phyloP scores from a whole-genome alignment of 192 early-diverging fungal genomes.

The Coemansia sp. region DNA sequence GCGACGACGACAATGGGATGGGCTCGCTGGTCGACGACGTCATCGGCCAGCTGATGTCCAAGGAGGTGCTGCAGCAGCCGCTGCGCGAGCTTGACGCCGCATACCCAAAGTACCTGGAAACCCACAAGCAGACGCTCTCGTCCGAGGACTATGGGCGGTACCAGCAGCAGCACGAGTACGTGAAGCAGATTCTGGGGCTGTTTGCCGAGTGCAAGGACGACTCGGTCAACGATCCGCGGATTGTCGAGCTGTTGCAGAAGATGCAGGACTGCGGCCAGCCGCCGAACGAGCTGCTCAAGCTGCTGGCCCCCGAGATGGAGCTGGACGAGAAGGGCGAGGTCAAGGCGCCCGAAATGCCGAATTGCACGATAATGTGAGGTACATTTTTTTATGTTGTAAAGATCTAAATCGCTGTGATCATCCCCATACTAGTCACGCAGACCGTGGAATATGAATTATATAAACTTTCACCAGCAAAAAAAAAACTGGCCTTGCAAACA shows the following conservation, averaged over 20 bases:
- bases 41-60: constrained; percentile 88
- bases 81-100: constrained; percentile 83
- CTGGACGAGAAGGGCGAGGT: constrained; percentile 71
- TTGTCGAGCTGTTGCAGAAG: constrained; percentile 93
- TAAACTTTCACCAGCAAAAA: neutral
- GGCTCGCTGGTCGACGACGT: constrained; percentile 82
- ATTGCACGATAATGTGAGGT: constrained; percentile 13
- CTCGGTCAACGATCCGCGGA: constrained; percentile 64
- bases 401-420: too few species aligned
- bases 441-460: too few species aligned
- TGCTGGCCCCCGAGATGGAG: constrained; percentile 88
- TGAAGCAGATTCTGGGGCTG: constrained; percentile 74
- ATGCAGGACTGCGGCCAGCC: constrained; percentile 98
- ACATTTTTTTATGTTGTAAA: neutral
- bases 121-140: constrained; percentile 69
- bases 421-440: too few species aligned
- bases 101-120: constrained; percentile 87
- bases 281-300: constrained; percentile 82
- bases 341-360: constrained; percentile 54
- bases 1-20: constrained; percentile 71
- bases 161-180: constrained; percentile 69
- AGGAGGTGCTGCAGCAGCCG: constrained; percentile 92
- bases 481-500: neutral
- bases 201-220: constrained; percentile 64
- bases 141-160: constrained; percentile 72